Percentiles rank a stretch among this genome's conserved stretches.
These are phyloP conservation scores for Nasturtium officinale DNA, from an alignment of 345 rosid species.

Conservation along the genomic window DNA sequence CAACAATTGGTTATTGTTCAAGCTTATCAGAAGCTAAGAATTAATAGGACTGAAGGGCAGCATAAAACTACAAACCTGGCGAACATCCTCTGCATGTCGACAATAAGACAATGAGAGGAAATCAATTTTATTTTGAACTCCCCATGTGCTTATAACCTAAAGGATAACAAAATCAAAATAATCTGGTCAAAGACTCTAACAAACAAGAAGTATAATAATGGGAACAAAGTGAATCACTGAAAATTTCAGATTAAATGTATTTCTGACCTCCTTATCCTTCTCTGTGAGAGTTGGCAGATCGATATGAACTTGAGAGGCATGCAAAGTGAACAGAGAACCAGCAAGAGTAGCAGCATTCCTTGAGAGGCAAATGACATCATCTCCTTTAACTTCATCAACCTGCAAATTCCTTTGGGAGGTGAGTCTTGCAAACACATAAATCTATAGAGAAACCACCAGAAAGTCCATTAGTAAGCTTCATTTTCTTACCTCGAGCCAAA, in stretches of 20 bases:
- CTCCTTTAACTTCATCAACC: conserved; percentile 83
- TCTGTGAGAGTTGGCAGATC: conserved; percentile 86
- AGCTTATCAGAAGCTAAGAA: background rate
- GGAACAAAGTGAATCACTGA: conserved; percentile 16
- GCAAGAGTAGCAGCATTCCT: conserved; percentile 89
- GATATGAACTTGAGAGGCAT: conserved; percentile 84
- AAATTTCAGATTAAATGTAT: background rate
- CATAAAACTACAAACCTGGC: conserved; percentile 52
- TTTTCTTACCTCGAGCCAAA: conserved; percentile 84
- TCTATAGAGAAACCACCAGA: background rate
- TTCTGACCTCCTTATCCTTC: conserved; percentile 83
- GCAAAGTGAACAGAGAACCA: conserved; percentile 86
- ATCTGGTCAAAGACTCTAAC: conserved; percentile 9
- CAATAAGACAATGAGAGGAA: conserved; percentile 93
- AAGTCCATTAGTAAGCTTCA: background rate
- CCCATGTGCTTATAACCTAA: conserved; percentile 92
- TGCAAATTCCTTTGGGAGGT: conserved; percentile 36
- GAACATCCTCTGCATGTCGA: conserved; percentile 95
- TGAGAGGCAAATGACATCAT: conserved; percentile 80
- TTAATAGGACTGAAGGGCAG: background rate
- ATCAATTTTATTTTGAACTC: conserved; percentile 90
- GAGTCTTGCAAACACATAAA: background rate
- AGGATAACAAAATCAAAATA: conserved; percentile 20
- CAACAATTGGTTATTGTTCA: conserved; percentile 23
- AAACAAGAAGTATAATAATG: background rate